Conservation (phyloP, 441 rosid genomes). For the Pelargonium citronellum region DNA sequence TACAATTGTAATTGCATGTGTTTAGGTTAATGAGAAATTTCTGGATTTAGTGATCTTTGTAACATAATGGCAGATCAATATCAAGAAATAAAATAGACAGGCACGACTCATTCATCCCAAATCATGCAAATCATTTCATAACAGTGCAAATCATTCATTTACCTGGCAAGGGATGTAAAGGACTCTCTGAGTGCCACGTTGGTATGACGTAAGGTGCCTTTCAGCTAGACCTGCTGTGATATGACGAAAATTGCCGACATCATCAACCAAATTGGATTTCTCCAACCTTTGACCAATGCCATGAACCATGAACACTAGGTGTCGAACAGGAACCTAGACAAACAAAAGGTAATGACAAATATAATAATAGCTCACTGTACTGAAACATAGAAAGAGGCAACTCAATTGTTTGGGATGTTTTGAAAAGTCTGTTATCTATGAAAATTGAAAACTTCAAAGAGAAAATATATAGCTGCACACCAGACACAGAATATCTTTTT, state of each 20-base stretch:
- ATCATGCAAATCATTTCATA: not conserved
- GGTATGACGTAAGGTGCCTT: constrained; percentile 67
- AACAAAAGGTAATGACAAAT: constrained; percentile 12
- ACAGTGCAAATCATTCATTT: constrained; percentile 7
- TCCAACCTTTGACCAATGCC: constrained; percentile 98
- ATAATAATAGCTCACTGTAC: not conserved
- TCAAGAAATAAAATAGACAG: not conserved
- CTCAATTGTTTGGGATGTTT: not conserved
- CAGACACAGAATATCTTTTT: not conserved
- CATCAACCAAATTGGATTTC: constrained; percentile 97
- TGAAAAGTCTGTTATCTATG: not conserved
- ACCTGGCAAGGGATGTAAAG: constrained; percentile 99
- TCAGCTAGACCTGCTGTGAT: constrained; percentile 78
- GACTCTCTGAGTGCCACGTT: constrained; percentile 71
- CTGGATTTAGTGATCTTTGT: constrained; percentile 5
- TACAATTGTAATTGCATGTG: not conserved
- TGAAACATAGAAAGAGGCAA: not conserved
- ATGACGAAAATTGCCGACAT: constrained; percentile 82
- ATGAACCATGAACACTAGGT: constrained; percentile 97
- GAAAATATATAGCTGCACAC: not conserved
- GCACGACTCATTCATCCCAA: not conserved
- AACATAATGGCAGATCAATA: constrained; percentile 3
- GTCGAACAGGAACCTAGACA: constrained; percentile 87
- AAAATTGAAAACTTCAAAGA: not conserved
- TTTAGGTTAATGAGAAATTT: not conserved